Evolutionary conservation across 495 filamentous ascomycete species (phyloP).

Genomic region (Glutinoglossum americanum): DNA sequence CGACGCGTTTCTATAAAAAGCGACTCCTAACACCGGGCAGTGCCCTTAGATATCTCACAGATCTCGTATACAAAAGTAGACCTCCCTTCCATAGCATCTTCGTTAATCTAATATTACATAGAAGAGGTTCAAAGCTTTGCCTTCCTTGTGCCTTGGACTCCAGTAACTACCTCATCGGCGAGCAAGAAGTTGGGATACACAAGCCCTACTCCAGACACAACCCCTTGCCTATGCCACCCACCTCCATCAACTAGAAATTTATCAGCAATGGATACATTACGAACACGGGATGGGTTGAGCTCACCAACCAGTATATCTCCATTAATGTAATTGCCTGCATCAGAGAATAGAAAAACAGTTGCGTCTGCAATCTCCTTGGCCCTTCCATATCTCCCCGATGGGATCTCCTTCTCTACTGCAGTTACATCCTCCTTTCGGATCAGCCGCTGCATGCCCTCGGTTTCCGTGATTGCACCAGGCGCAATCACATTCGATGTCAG

Average conservation of each 20-base stretch:
- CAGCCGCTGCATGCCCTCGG: conserved; percentile 29
- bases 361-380: conserved; percentile 83
- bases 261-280: background rate
- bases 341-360: conserved; percentile 67
- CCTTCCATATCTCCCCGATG: conserved; percentile 53
- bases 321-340: conserved; percentile 66
- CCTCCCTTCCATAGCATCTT: too few relatives aligned
- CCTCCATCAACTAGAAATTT: conserved; percentile 42
- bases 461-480: conserved; percentile 52
- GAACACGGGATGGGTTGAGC: conserved; percentile 1
- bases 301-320: conserved; percentile 48
- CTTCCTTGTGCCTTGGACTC: conserved; percentile 38
- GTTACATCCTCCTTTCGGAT: conserved; percentile 16
- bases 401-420: conserved; percentile 24
- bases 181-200: conserved; percentile 45
- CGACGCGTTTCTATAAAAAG: background rate
- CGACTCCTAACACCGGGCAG: too few relatives aligned
- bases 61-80: too few relatives aligned
- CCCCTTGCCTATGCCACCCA: conserved; percentile 36
- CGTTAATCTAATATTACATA: too few relatives aligned
- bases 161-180: conserved; percentile 28
- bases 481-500: conserved; percentile 77
- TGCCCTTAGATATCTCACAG: too few relatives aligned
- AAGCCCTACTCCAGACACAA: conserved; percentile 12
- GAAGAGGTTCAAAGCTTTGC: conserved; percentile 31